phyloP scores from a whole-genome alignment of 148 eudicot genomes.

The Polygonum aviculare region DNA sequence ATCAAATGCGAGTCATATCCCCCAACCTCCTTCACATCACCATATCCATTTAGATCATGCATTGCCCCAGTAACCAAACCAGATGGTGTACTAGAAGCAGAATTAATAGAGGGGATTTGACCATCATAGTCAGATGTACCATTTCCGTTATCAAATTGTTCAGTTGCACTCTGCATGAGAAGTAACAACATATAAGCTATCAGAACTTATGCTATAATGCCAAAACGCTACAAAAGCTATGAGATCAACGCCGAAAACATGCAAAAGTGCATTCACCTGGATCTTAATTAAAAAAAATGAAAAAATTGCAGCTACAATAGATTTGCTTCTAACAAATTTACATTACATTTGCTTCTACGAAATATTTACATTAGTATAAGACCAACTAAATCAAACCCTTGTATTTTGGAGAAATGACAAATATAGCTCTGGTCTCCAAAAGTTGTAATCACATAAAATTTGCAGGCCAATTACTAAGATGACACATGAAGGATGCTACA shows the following conservation, averaged over 20 bases:
- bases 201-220: neutral
- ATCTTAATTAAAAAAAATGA: neutral
- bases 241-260: neutral
- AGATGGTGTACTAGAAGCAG: constrained; percentile 27
- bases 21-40: constrained; percentile 50
- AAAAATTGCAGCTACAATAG: neutral
- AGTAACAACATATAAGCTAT: neutral
- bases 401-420: neutral
- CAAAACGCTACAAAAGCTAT: neutral
- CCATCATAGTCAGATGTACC: constrained; percentile 45
- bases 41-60: constrained; percentile 33
- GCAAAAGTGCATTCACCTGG: neutral
- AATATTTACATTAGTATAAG: neutral
- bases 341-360: neutral
- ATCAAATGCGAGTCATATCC: constrained; percentile 36
- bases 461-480: neutral
- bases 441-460: neutral
- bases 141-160: constrained; percentile 40
- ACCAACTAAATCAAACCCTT: neutral
- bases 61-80: constrained; percentile 27
- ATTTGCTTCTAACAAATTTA: neutral
- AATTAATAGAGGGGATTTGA: constrained; percentile 22
- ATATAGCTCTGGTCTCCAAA: neutral
- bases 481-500: neutral
- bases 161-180: constrained; percentile 16